Evolutionary conservation across 306 rosid genomes (phyloP), one percentile per base, ranked within the genome.

Genomic region (Comarum palustre): DNA sequence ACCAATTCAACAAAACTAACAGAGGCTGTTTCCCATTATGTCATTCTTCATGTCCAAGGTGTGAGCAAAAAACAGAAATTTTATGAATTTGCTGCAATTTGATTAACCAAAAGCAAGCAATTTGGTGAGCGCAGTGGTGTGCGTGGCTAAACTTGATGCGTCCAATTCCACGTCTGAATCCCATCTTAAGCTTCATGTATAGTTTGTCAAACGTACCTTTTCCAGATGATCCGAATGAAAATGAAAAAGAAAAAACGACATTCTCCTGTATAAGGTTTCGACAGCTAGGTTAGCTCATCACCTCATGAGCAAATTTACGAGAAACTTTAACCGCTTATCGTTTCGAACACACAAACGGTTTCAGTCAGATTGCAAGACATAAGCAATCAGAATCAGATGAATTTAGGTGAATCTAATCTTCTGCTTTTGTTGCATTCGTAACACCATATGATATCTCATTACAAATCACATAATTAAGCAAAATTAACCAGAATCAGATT

Each of bases 91-190:
- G 16, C 61, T 22, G 38, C 64, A 27, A 58, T 25, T 58, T 58
- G 15, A 58, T 27, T 27, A 27, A 58, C n/a, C 1, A 58, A 27
- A 27, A 27, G 38, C 39, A 58, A 52, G 8, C 3, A 24, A 3
- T 58, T 68, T 61, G 60, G 63, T 8, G 47, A 46, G 24, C 58
- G 41, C 6, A 39, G 74, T 79, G 81, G 63, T 47, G 66, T 77
- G 79, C 4, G 7, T 5, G n/a, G 29, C 17, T 20, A 3, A 55
- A 11, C 32, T 22, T 54, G 5, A 3, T 17, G 32, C 8, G 42
- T 22, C 11, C 38, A 17, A 31, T 16, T 32, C 20, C 78, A 34
- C 38, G 36, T 32, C 0, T 32, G 36, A 32, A 32, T 32, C 36
- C 5, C 36, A 32, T 32, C 6, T 32, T 4, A 32, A 32, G 36